phyloP scores from a whole-genome alignment of 306 rosid species.

The Rosa multiflora region DNA sequence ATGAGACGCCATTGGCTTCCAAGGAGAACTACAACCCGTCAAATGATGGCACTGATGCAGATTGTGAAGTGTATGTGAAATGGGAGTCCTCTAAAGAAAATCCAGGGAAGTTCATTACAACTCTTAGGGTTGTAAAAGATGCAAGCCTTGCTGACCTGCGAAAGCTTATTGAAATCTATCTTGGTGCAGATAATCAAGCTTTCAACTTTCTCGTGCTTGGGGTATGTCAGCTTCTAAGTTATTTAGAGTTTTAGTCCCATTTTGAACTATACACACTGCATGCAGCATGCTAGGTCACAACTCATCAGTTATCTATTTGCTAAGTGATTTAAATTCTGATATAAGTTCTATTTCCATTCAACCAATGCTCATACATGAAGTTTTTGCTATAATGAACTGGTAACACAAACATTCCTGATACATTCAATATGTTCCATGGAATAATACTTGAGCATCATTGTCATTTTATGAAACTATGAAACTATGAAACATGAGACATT shows the following conservation, averaged over 20 bases:
- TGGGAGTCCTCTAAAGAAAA: conserved; percentile 30
- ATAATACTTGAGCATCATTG: background rate
- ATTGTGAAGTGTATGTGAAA: conserved; percentile 23
- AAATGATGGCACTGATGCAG: conserved; percentile 12
- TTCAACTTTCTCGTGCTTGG: conserved; percentile 22
- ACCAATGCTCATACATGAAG: background rate
- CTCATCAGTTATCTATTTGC: background rate
- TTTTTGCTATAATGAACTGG: background rate
- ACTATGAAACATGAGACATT: background rate
- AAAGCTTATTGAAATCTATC: conserved; percentile 22
- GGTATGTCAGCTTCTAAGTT: background rate
- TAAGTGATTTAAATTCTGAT: background rate
- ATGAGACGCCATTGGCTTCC: conserved; percentile 9
- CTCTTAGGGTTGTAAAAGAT: conserved; percentile 14
- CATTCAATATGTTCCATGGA: background rate
- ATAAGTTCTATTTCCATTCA: background rate
- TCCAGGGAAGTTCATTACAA: conserved; percentile 28
- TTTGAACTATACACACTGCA: background rate
- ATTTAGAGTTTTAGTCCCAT: background rate
- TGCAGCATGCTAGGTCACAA: background rate
- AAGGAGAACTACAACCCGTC: conserved; percentile 29
- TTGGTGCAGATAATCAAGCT: conserved; percentile 25
- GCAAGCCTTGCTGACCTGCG: conserved; percentile 23
- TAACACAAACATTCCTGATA: background rate
- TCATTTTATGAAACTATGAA: background rate